phyloP scores from a whole-genome alignment of 495 filamentous ascomycete genomes.

The Daldinia childiae region DNA sequence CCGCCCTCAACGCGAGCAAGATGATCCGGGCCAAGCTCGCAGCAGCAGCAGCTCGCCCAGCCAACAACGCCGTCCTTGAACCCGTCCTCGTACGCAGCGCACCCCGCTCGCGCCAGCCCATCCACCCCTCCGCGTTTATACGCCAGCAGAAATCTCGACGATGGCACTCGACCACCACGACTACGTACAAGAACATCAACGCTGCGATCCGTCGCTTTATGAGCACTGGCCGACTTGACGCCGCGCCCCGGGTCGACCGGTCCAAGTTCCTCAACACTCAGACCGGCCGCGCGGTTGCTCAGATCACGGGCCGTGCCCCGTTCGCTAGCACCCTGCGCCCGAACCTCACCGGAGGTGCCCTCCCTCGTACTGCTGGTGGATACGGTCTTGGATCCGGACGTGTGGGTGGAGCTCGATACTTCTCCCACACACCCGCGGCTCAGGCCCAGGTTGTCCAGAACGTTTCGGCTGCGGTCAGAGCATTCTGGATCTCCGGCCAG shows the following conservation, averaged over 20 bases:
- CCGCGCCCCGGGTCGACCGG: conserved; percentile 64
- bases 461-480: conserved; percentile 88
- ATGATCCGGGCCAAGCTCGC: conserved; percentile 70
- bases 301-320: conserved; percentile 76
- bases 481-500: conserved; percentile 87
- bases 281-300: conserved; percentile 71
- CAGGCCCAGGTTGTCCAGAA: conserved; percentile 94
- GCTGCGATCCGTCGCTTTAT: conserved; percentile 69
- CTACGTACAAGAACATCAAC: conserved; percentile 63
- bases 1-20: conserved; percentile 70
- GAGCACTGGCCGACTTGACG: conserved; percentile 59
- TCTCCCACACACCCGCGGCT: conserved; percentile 84
- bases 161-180: conserved; percentile 72
- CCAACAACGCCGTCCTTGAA: conserved; percentile 56
- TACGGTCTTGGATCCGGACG: conserved; percentile 77
- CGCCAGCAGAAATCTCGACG: conserved; percentile 74
- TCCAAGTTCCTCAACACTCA: conserved; percentile 71
- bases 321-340: conserved; percentile 92
- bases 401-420: conserved; percentile 79
- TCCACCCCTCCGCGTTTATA: conserved; percentile 75
- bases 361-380: conserved; percentile 86
- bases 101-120: conserved; percentile 66
- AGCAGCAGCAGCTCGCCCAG: conserved; percentile 61
- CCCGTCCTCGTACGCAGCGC: conserved; percentile 59
- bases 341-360: conserved; percentile 87